Evolutionary conservation across 108 stramenopile species (phyloP), one percentile per base, ranked within the genome.

Genomic region (Discostella pseudostelligera): DNA sequence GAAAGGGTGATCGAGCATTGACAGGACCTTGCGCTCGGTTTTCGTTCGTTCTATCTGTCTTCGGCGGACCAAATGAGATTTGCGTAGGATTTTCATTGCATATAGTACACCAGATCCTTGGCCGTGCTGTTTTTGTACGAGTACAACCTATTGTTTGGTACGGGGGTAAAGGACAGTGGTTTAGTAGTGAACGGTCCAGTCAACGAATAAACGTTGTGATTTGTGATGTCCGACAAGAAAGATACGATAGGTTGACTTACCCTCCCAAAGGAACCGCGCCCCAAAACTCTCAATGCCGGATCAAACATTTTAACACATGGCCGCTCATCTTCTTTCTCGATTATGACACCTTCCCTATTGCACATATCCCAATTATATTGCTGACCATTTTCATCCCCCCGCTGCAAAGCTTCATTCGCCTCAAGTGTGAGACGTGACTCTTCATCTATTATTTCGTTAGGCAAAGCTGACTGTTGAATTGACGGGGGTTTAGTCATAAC

Each of bases 41-140:
- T 93, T 86, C 0, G 96, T 98, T 58, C 96, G 86, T 86, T 95
- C 97, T 59, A 97, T 95, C 76, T 99, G 98, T 21, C 90, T 62
- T 53, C 97, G 83, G 29, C 90, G 81, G 25, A 97, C 86, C 12
- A 99, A 65, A 61, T 97, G 93, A 37, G 90, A 67, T 72, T 99
- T 99, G 63, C 91, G 80, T 16, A 99, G 79, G 43, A 98, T 94
- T 83, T 99, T 99, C 97, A 99, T 99, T 43, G 98, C 98, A 81
- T 90, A 98, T 16, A 97, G 70, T 37, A 75, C 61, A 39, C 94
- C 93, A 28, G 76, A 72, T 62, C 87, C 83, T 19, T 74, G 72
- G 5, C 93, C 93, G 14, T 69, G 59, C 36, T 79, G 81, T 59
- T 96, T 92, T 69, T 92, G 89, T 24, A 94, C 93, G 20, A 96